Base-by-base conservation (phyloP, 257 asterid species). In the Leptodermis oblonga region DNA sequence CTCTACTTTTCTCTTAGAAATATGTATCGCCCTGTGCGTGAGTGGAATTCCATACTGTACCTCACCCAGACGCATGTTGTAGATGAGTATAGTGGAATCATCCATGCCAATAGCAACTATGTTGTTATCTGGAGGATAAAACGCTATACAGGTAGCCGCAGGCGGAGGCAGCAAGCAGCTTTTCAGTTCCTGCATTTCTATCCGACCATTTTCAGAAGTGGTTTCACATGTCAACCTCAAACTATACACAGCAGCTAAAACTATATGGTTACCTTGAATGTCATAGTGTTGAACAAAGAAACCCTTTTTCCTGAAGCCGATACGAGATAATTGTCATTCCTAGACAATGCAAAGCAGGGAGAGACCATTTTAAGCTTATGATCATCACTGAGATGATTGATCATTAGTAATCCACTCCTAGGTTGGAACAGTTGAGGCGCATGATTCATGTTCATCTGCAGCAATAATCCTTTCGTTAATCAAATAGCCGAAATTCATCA, bases 51-150 rank as follows among this genome's bases (percentile, higher is more conserved):
- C 37, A 26, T 42, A 49, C 6, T 55, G 23, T 76, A 90, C 96
- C 87, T 82, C 78, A 28, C 79, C 83, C 34, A 43, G 2, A 23
- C 96, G 96, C 70, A 86, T 79, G 76, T 83, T 82, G 74, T 85
- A 88, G 33, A 91, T 74, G 65, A 87, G 78, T 55, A 91, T 87
- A 30, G 84, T 80, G 5, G 87, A 73, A 77, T 91, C 92, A 65
- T 88, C 92, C 88, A 77, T 80, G 62, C 93, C 97, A 17, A 88
- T 70, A 26, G 81, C 87, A 60, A 88, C 75, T 73, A 87, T 75
- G 76, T 91, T 91, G 85, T 87, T 88, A 72, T 91, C 91, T 1
- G 80, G 81, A 5, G 96, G 97, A 77, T 85, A 85, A 77, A 89
- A 88, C 46, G 82, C 77, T 25, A 88, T 73, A 45, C 95, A 87